Conservation (phyloP, 2,329 filamentous ascomycete genomes). For the Diaporthe destruens region DNA sequence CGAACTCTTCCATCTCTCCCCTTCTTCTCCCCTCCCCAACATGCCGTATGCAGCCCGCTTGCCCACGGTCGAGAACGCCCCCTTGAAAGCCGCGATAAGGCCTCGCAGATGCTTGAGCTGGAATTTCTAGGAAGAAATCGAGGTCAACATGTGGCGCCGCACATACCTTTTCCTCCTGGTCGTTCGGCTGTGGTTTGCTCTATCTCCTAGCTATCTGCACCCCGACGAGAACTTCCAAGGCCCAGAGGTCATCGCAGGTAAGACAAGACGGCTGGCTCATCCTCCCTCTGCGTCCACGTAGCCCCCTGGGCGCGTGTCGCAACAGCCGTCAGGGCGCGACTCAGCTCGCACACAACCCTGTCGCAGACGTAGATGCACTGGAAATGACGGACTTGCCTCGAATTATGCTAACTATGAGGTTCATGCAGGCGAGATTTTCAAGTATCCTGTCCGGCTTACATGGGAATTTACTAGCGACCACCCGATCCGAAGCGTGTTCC, state of each 20-base stretch:
- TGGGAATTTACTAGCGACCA: constrained; percentile 95
- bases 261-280: constrained; percentile 55
- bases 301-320: not conserved
- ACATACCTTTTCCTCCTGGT: constrained; percentile 87
- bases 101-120: constrained; percentile 45
- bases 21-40: constrained; percentile 18
- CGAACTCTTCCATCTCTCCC: not conserved
- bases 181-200: constrained; percentile 91
- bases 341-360: not conserved
- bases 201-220: constrained; percentile 96
- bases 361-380: not conserved
- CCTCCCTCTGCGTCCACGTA: not conserved
- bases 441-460: constrained; percentile 88
- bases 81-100: constrained; percentile 39
- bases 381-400: too few species aligned
- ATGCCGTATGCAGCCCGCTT: constrained; percentile 41
- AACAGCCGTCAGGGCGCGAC: not conserved
- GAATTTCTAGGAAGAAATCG: constrained; percentile 42
- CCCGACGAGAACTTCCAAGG: constrained; percentile 99
- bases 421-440: constrained; percentile 84
- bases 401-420: constrained; percentile 28
- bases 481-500: constrained; percentile 95
- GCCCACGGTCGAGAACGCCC: constrained; percentile 41
- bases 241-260: constrained; percentile 96
- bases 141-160: constrained; percentile 84